Evolutionary conservation across 1,139 yeast species (phyloP), one percentile per base, ranked within the genome.

Genomic region (Geotrichum klebahnii): DNA sequence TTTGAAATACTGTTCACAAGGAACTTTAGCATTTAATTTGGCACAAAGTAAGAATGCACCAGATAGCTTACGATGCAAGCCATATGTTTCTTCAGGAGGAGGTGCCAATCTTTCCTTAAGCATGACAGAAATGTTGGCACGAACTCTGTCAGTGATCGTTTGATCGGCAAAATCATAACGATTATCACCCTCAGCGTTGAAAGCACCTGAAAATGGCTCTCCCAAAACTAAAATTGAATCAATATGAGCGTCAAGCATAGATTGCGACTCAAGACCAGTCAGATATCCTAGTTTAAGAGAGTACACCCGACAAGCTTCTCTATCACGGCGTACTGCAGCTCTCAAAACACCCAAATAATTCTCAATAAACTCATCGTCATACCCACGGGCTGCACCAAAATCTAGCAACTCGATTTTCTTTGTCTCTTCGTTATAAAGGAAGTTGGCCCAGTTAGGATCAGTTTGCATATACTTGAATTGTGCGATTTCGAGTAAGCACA

Each of bases 371-470:
- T 78, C 79, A 47, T 76, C 78, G 42, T 80, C 74, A 66, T 82
- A 87, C 24, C 81, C 86, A 58, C 97, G 78, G 10, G 97, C 84
- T 1, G 98, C 97, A 42, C 98, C 99, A 68, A 92, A 92, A 68
- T 92, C 98, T 52, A 92, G 73, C 52, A 92, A 73, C 67, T 90
- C 97, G 53, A 92, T 79, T 67, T 83, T 80, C 37, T 74, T 67
- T 2, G 85, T 78, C 19, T 72, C 58, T 34, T 74, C 75, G 63
- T 90, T 89, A 72, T 85, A 90, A 55, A 94, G 71, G 69, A 92
- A 94, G 66, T 92, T 92, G 44, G 98, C 97, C 98, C 98, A 94
- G 68, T 92, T 92, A 44, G 99, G 99, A 69, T 92, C 99, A 1
- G 98, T 90, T 69, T 92, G 98, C 98, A 92, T 94, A 69, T 84